Percentiles rank a stretch among this genome's conserved stretches.
These are phyloP conservation scores for Starmera dryadoides DNA, from an alignment of 805 yeast genomes.

Conservation along the genomic window DNA sequence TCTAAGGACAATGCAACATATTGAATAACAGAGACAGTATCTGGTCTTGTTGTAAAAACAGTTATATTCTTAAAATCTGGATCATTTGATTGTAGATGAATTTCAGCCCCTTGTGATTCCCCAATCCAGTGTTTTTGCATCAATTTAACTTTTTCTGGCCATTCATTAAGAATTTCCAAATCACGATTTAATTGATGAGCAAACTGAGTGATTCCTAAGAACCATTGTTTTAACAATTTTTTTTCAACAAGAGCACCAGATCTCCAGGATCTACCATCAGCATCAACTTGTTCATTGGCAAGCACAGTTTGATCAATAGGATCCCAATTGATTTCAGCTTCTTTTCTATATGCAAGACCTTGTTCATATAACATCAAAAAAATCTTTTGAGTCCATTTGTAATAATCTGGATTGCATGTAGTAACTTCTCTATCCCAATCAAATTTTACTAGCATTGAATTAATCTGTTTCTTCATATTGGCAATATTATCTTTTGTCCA, in stretches of 20 bases:
- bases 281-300: constrained; percentile 95
- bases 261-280: constrained; percentile 90
- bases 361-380: constrained; percentile 65
- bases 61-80: constrained; percentile 24
- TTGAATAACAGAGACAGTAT: constrained; percentile 78
- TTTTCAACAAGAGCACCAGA: constrained; percentile 94
- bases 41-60: constrained; percentile 85
- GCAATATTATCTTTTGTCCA: constrained; percentile 84
- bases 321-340: constrained; percentile 95
- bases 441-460: constrained; percentile 71
- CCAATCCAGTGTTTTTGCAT: constrained; percentile 98
- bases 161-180: constrained; percentile 48
- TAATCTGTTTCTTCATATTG: constrained; percentile 82
- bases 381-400: constrained; percentile 87
- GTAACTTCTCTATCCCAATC: constrained; percentile 91
- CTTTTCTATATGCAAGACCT: constrained; percentile 79
- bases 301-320: constrained; percentile 92
- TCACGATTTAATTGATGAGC: constrained; percentile 65
- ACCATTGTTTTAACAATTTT: constrained; percentile 82
- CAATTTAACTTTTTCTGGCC: constrained; percentile 85
- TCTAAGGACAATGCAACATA: constrained; percentile 70
- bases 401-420: constrained; percentile 83
- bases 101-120: constrained; percentile 70
- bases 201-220: constrained; percentile 78
- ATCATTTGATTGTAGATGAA: constrained; percentile 37